Conservation (phyloP, 1,284 basidiomycete genomes). For the Xerocomus cyaneibrunnescens region DNA sequence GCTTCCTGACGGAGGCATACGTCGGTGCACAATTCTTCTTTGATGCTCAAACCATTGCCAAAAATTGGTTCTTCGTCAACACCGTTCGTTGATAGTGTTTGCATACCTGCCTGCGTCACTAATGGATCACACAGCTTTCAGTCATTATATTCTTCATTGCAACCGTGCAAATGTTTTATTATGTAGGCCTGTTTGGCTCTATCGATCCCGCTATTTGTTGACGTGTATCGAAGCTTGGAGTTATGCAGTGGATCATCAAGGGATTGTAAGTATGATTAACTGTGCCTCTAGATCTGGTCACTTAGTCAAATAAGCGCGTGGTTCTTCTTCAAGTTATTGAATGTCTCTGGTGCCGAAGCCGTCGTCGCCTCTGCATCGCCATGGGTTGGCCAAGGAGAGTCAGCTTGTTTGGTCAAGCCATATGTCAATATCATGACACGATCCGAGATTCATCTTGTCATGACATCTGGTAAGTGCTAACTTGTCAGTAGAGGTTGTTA, state of each 20-base stretch:
- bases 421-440: conserved; percentile 89
- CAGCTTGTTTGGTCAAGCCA: conserved; percentile 80
- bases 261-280: conserved; percentile 54
- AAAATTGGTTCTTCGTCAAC: conserved; percentile 82
- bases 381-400: conserved; percentile 90
- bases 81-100: conserved; percentile 44
- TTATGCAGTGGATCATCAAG: conserved; percentile 88
- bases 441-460: conserved; percentile 85
- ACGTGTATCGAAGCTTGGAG: conserved; percentile 50
- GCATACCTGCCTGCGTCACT: conserved; percentile 5
- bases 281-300: neutral
- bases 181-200: conserved; percentile 38
- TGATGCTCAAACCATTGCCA: conserved; percentile 54
- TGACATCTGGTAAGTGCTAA: conserved; percentile 74
- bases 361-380: conserved; percentile 90
- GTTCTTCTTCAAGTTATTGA: conserved; percentile 90
- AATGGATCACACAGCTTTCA: conserved; percentile 46
- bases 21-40: conserved; percentile 80
- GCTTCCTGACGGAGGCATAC: conserved; percentile 65
- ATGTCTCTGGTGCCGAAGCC: conserved; percentile 87
- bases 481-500: neutral
- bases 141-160: conserved; percentile 88
- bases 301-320: conserved; percentile 57
- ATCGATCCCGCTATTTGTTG: neutral
- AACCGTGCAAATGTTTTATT: conserved; percentile 85